Evolutionary conservation across 202 grass and related monocot genomes (phyloP).

Genomic region (Musa balbisiana): DNA sequence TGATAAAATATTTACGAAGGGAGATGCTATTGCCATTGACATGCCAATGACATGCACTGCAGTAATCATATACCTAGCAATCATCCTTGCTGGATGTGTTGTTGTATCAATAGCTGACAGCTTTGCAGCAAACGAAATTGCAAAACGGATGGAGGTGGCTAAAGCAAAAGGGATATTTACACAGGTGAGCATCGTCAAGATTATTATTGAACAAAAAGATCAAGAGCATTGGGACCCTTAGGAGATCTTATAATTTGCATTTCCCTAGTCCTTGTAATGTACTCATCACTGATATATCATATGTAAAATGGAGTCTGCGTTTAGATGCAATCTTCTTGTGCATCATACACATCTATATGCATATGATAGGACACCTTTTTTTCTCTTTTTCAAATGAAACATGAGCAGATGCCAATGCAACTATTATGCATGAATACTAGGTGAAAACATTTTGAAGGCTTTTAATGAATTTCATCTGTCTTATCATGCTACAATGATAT

Average conservation of each 20-base stretch:
- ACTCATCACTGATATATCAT: not conserved
- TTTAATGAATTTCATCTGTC: too few relatives aligned
- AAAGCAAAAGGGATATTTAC: conserved; percentile 88
- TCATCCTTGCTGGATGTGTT: conserved; percentile 71
- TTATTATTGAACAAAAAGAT: not conserved
- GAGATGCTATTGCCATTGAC: conserved; percentile 79
- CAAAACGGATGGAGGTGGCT: conserved; percentile 52
- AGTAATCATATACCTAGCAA: conserved; percentile 80
- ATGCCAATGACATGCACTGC: conserved; percentile 96
- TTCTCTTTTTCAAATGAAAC: too few relatives aligned
- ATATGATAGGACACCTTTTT: too few relatives aligned
- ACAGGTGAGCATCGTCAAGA: conserved; percentile 37
- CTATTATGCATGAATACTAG: too few relatives aligned
- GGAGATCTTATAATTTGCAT: not conserved
- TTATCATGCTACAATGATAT: too few relatives aligned
- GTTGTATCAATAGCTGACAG: conserved; percentile 98
- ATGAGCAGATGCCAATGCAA: too few relatives aligned
- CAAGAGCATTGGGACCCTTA: not conserved
- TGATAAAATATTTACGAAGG: conserved; percentile 70
- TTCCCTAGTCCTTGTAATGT: not conserved
- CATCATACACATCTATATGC: not conserved
- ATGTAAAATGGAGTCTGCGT: not conserved
- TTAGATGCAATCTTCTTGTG: not conserved
- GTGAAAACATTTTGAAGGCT: too few relatives aligned
- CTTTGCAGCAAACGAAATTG: conserved; percentile 71